Evolutionary conservation across 2,329 filamentous ascomycete genomes (phyloP), one percentile per base, ranked within the genome.

Genomic region (Stagonosporopsis vannaccii): DNA sequence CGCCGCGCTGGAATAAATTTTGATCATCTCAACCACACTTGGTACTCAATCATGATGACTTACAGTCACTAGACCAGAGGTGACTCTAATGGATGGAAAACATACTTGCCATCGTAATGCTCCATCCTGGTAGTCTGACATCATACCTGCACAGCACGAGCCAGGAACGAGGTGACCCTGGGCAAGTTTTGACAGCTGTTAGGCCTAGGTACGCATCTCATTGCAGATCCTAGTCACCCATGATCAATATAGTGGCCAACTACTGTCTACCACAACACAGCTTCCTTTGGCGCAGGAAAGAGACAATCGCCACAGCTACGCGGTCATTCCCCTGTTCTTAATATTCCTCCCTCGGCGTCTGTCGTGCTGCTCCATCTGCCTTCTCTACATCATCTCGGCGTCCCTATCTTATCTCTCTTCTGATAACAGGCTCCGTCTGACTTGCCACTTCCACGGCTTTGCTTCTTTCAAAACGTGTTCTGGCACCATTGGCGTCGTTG

Each of bases 1-100:
- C 43, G 51, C 56, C 60, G 41, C 55, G 60, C 58, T 7, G 49
- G 55, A 61, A 56, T 64, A 59, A 63, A 67, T 66, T 51, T 39
- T 51, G 42, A 61, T 59, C 52, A 52, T 61, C 60, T 62, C 60
- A 57, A 25, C 23, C 2, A 28, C 11, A 7, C 3, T 11, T 5
- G 6, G 9, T 20, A 11, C 23, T 9, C n/a, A 15, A 15, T 12
- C 8, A 26, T 26, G 25, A 26, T 26, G 25, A 26, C 25, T n/a
- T n/a, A n/a, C n/a, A n/a, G n/a, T n/a, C n/a, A n/a, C n/a, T n/a
- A n/a, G n/a, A n/a, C n/a, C n/a, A n/a, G n/a, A n/a, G n/a, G n/a
- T n/a, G n/a, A n/a, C n/a, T n/a, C n/a, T n/a, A n/a, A n/a, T n/a
- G n/a, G n/a, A n/a, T n/a, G n/a, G n/a, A n/a, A n/a, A n/a, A n/a